Conservation (phyloP, 140 eudicot species). For the Anethum foeniculum region DNA sequence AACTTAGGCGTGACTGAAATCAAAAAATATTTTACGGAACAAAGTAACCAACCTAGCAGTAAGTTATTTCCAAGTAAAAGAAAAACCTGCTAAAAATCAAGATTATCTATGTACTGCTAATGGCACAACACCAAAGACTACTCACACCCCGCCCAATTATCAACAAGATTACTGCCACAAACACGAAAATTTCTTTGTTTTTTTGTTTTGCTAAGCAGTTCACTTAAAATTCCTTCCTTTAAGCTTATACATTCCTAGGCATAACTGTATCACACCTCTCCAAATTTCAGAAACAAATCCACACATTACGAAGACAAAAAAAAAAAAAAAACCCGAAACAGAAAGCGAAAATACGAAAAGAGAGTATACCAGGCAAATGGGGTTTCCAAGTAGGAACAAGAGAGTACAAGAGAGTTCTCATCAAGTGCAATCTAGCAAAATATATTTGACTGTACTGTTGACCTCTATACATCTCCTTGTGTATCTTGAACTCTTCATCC, state of each 20-base stretch:
- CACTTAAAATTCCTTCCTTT: too few relatives aligned
- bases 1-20: not conserved
- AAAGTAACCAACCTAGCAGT: not conserved
- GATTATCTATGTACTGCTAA: not conserved
- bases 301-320: not conserved
- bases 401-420: constrained; percentile 79
- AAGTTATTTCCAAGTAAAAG: not conserved
- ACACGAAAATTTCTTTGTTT: too few relatives aligned
- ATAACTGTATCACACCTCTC: not conserved
- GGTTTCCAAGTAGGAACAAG: constrained; percentile 90
- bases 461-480: constrained; percentile 77
- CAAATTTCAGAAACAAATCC: not conserved
- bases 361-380: constrained; percentile 55
- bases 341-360: not conserved
- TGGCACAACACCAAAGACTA: not conserved
- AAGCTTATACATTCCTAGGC: not conserved
- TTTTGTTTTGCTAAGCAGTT: too few relatives aligned
- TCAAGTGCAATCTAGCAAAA: constrained; percentile 68
- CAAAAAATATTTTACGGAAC: not conserved
- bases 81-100: not conserved
- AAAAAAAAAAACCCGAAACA: not conserved
- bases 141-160: not conserved
- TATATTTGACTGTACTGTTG: constrained; percentile 94
- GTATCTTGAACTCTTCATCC: constrained; percentile 70
- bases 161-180: not conserved